phyloP scores from a whole-genome alignment of 176 grass and related monocot species.

The Pharus latifolius region DNA sequence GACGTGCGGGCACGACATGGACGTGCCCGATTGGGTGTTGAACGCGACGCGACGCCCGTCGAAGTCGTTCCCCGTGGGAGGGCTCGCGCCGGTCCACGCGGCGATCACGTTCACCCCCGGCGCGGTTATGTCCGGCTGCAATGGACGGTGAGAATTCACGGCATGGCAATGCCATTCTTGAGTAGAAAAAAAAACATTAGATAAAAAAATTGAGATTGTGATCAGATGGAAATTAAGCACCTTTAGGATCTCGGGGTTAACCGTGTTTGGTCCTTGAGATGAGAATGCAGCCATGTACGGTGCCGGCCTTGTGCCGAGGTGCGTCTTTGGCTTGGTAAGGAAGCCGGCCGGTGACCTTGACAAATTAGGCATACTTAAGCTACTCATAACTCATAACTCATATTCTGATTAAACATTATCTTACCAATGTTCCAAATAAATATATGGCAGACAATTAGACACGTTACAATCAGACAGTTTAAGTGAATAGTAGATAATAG shows the following conservation, averaged over 20 bases:
- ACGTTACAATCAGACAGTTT: background rate
- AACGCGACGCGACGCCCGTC: slow-evolving; percentile 43
- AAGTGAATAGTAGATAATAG: no score
- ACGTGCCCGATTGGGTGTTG: slow-evolving; percentile 45
- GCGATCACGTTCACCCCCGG: slow-evolving; percentile 52
- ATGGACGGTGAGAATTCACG: background rate
- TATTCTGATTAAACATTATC: background rate
- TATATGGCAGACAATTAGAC: background rate
- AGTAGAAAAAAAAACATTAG: background rate
- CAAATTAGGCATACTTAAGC: background rate
- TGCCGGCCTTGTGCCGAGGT: slow-evolving; percentile 34
- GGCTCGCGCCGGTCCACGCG: slow-evolving; percentile 16
- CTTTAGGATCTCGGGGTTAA: slow-evolving; percentile 60
- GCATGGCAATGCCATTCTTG: no score
- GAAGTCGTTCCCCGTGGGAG: background rate
- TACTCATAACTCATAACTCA: background rate
- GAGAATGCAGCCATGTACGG: slow-evolving; percentile 60
- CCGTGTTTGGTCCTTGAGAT: slow-evolving; percentile 47
- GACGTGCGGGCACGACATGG: slow-evolving; percentile 76
- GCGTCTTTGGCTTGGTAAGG: slow-evolving; percentile 37
- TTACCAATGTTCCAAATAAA: background rate
- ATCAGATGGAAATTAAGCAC: background rate
- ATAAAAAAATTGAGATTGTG: background rate
- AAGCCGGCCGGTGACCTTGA: slow-evolving; percentile 24
- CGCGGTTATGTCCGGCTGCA: slow-evolving; percentile 59